Percentiles rank a stretch among this genome's conserved stretches.
Conservation (phyloP, 2,329 filamentous ascomycete genomes). For the Aspergillus neotritici region DNA sequence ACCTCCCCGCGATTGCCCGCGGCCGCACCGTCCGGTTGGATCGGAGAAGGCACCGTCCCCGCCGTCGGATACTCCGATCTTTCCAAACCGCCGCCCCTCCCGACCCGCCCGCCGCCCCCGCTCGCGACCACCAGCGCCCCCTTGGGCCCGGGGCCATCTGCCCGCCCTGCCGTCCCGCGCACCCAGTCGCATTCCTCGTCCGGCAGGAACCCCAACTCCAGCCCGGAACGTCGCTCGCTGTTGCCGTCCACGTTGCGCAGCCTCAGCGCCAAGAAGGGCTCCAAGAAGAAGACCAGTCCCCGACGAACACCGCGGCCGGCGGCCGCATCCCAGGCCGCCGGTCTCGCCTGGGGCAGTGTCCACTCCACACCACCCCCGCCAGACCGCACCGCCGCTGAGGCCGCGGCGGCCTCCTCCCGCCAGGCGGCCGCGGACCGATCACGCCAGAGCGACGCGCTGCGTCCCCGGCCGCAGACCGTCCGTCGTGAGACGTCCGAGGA, state of each 20-base stretch:
- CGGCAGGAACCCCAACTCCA: conserved; percentile 50
- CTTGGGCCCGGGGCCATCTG: conserved; percentile 10
- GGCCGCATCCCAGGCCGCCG: conserved; percentile 58
- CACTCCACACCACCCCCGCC: conserved; percentile 21
- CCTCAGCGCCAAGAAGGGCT: conserved; percentile 42
- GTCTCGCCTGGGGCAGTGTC: conserved; percentile 53
- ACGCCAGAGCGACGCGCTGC: conserved; percentile 11
- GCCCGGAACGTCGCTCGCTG: conserved; percentile 55
- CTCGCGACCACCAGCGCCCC: conserved; percentile 1
- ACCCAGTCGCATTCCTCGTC: conserved; percentile 26
- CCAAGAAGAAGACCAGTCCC: conserved; percentile 38
- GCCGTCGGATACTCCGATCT: conserved; percentile 73
- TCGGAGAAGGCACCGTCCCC: conserved; percentile 76
- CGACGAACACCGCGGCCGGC: conserved; percentile 45
- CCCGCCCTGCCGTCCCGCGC: conserved; percentile 18
- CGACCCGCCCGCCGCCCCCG: conserved; percentile 34
- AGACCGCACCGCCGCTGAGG: conserved; percentile 24
- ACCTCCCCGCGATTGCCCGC: conserved; percentile 15
- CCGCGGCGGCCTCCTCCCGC: conserved; percentile 25
- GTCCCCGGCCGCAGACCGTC: too few relatives aligned
- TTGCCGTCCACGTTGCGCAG: conserved; percentile 54
- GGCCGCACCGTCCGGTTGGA: conserved; percentile 50
- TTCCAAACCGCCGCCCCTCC: conserved; percentile 62
- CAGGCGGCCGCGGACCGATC: conserved; percentile 20
- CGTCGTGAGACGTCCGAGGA: neutral